phyloP scores from a whole-genome alignment of 495 filamentous ascomycete species.

The Penicillium bialowiezense region DNA sequence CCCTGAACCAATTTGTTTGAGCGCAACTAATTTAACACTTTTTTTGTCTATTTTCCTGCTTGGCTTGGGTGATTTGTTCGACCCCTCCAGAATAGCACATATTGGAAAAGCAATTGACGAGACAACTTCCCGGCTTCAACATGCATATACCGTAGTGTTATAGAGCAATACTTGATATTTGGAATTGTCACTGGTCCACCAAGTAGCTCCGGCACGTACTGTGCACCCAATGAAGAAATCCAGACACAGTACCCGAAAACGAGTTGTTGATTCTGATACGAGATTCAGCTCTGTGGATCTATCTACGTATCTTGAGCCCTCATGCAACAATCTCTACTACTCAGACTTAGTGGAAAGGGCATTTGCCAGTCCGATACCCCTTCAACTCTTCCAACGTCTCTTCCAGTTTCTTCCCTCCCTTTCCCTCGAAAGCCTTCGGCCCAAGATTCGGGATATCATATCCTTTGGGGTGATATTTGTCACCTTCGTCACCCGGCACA shows the following conservation, averaged over 20 bases:
- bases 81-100: slow-evolving; percentile 40
- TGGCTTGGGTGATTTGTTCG: slow-evolving; percentile 22
- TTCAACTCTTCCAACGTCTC: slow-evolving; percentile 41
- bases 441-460: slow-evolving; percentile 58
- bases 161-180: not conserved
- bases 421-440: slow-evolving; percentile 53
- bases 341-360: slow-evolving; percentile 56
- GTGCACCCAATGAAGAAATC: too few relatives aligned
- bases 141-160: not conserved
- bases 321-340: too few relatives aligned
- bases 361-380: slow-evolving; percentile 45
- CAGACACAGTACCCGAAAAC: too few relatives aligned
- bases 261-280: too few relatives aligned
- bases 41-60: slow-evolving; percentile 42
- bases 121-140: not conserved
- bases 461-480: slow-evolving; percentile 56
- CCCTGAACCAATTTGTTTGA: slow-evolving; percentile 40
- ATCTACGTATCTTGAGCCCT: too few relatives aligned
- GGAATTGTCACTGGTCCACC: too few relatives aligned
- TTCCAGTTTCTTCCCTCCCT: slow-evolving; percentile 41
- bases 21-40: slow-evolving; percentile 39
- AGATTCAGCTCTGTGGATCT: too few relatives aligned
- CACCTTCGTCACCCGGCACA: slow-evolving; percentile 57
- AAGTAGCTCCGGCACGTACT: too few relatives aligned
- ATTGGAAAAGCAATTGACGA: slow-evolving; percentile 38